A percentile compares a stretch with the other conserved stretches of the same genome.
phyloP scores from a whole-genome alignment of 495 filamentous ascomycete species.

The Symbiotaphrina buchneri region DNA sequence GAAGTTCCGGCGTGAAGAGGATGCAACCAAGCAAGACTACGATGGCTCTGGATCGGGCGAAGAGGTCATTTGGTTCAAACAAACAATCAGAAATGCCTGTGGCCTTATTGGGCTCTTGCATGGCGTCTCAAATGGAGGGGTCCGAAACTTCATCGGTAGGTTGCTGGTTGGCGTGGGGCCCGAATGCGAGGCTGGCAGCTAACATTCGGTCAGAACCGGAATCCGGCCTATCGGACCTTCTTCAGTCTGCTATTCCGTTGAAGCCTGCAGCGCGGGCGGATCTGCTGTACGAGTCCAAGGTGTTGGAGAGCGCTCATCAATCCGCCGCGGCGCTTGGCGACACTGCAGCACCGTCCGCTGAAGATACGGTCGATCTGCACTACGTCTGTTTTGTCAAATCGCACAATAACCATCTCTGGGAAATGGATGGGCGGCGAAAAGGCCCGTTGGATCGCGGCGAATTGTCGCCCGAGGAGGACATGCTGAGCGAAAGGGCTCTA shows the following conservation, averaged over 20 bases:
- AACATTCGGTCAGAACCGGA: slow-evolving; percentile 12
- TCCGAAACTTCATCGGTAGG: slow-evolving; percentile 21
- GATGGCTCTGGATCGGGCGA: slow-evolving; percentile 23
- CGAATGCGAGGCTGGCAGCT: too few species aligned
- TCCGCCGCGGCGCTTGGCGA: slow-evolving; percentile 49
- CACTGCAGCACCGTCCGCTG: slow-evolving; percentile 34
- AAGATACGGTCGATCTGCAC: slow-evolving; percentile 20
- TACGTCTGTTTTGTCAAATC: slow-evolving; percentile 74
- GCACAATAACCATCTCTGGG: slow-evolving; percentile 50
- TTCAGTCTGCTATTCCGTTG: slow-evolving; percentile 17
- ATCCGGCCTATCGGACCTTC: slow-evolving; percentile 10
- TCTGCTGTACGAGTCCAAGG: slow-evolving; percentile 47
- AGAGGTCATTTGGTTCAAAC: slow-evolving; percentile 37
- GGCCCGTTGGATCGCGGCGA: slow-evolving; percentile 38
- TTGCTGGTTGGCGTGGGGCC: too few species aligned
- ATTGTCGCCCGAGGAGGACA: slow-evolving; percentile 35
- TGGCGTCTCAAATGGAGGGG: slow-evolving; percentile 26
- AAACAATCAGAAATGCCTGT: slow-evolving; percentile 44
- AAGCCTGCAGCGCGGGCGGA: slow-evolving; percentile 34
- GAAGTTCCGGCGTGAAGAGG: slow-evolving; percentile 11
- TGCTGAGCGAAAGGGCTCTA: slow-evolving; percentile 42
- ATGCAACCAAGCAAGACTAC: slow-evolving; percentile 19
- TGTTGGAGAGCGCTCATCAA: slow-evolving; percentile 48
- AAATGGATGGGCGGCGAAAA: slow-evolving; percentile 62
- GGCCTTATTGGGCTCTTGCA: slow-evolving; percentile 41